These are phyloP conservation scores for Aureobasidium subglaciale DNA, from an alignment of 2,329 filamentous ascomycete genomes.

Conservation along the genomic window DNA sequence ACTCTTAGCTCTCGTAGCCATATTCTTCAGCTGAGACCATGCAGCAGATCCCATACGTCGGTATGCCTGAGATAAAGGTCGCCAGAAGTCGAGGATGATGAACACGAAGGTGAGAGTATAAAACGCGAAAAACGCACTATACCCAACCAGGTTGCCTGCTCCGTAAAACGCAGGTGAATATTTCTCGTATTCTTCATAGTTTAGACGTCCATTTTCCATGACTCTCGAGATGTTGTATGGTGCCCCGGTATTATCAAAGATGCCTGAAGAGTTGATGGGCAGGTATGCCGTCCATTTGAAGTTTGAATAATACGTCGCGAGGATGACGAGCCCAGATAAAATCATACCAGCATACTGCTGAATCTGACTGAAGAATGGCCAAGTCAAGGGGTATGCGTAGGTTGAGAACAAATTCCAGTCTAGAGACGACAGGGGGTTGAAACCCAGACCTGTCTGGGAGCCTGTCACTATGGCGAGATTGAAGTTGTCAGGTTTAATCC, in stretches of 20 bases:
- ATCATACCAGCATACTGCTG: not conserved
- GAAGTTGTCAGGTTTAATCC: constrained; percentile 68
- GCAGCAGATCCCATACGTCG: not conserved
- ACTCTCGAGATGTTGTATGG: constrained; percentile 77
- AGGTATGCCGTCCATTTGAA: constrained; percentile 75
- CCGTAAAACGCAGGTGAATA: constrained; percentile 11
- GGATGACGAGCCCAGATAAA: not conserved
- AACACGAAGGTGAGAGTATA: constrained; percentile 17
- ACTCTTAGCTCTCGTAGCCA: not conserved
- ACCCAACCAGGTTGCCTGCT: constrained; percentile 14
- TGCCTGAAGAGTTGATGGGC: constrained; percentile 74
- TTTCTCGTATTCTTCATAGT: not conserved
- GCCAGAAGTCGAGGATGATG: constrained; percentile 13
- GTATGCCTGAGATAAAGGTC: not conserved
- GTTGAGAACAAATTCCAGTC: not conserved
- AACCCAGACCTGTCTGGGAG: not conserved
- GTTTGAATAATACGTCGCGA: constrained; percentile 62
- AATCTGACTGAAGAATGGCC: not conserved
- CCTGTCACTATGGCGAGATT: not conserved
- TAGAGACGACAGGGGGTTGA: not conserved
- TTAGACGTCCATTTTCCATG: constrained; percentile 44
- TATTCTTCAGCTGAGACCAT: constrained; percentile 3
- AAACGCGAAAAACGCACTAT: constrained; percentile 14
- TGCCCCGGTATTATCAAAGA: constrained; percentile 76
- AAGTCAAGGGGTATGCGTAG: not conserved